A percentile compares a stretch with the other conserved stretches of the same genome.
Evolutionary conservation across 2,329 filamentous ascomycete species (phyloP).

Genomic region (Fusarium miscanthi): DNA sequence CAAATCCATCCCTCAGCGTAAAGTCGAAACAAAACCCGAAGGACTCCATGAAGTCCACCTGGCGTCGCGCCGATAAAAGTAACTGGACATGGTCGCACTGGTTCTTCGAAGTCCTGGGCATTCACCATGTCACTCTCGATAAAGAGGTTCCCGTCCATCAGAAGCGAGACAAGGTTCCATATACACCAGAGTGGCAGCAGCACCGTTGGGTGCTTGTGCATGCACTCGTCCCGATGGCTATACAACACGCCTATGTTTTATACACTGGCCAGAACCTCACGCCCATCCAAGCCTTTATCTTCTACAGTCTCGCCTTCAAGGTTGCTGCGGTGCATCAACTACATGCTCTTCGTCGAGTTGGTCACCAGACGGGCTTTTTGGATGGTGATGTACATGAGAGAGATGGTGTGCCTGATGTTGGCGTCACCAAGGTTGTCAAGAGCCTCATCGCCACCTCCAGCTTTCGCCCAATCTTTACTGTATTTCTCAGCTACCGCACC

Average conservation of each 20-base stretch:
- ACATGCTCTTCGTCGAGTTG: not conserved
- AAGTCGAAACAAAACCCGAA: not conserved
- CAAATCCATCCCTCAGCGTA: not conserved
- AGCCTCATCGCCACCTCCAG: not conserved
- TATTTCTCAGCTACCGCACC: not conserved
- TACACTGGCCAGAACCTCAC: not conserved
- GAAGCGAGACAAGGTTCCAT: not conserved
- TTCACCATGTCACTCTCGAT: not conserved
- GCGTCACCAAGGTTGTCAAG: not conserved
- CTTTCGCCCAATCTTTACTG: not conserved
- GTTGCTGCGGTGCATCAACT: not conserved
- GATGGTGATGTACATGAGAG: not conserved
- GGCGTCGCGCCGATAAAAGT: not conserved
- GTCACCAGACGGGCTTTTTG: not conserved
- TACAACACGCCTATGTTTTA: not conserved
- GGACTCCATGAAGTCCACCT: conserved; percentile 3
- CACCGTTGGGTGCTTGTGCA: not conserved
- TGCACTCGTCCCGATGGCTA: not conserved
- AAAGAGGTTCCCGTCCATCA: not conserved
- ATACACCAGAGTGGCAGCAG: not conserved
- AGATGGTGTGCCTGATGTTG: not conserved
- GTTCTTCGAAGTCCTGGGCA: not conserved
- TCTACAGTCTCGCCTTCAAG: not conserved
- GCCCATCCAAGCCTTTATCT: not conserved
- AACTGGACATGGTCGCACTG: not conserved